Conservation (phyloP, 352 stramenopile genomes). For the Phytophthora europaea region DNA sequence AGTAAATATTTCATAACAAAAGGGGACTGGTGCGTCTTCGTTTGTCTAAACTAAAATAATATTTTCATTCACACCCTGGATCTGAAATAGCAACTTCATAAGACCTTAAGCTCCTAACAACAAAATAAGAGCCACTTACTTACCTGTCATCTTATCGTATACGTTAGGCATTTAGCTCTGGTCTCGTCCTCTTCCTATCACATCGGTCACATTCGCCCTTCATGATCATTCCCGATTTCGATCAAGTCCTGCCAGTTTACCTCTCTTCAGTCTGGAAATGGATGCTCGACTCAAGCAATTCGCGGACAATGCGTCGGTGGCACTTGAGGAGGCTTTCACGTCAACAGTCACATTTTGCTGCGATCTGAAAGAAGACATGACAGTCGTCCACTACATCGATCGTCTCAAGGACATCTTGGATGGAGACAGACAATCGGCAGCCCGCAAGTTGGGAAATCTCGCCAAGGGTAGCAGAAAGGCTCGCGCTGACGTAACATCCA, state of each 20-base stretch:
- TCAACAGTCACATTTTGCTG: not conserved
- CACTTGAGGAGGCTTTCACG: not conserved
- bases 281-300: not conserved
- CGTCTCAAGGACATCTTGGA: not conserved
- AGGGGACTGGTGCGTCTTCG: not conserved
- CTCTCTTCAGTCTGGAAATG: not conserved
- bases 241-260: not conserved
- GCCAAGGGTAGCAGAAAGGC: not conserved
- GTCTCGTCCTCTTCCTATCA: not conserved
- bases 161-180: not conserved
- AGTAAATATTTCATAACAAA: no score
- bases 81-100: conserved; percentile 2
- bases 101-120: not conserved
- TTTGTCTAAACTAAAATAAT: not conserved
- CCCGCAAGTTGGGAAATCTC: not conserved
- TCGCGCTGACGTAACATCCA: not conserved
- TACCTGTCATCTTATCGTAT: not conserved
- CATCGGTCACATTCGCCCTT: no score
- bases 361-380: not conserved
- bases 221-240: not conserved
- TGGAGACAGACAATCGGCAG: not conserved
- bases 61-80: not conserved
- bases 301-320: not conserved
- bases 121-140: no score
- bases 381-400: not conserved